Evolutionary conservation across 768 basidiomycete genomes (phyloP), one percentile per base, ranked within the genome.

Genomic region (Clitopilus hobsonii): DNA sequence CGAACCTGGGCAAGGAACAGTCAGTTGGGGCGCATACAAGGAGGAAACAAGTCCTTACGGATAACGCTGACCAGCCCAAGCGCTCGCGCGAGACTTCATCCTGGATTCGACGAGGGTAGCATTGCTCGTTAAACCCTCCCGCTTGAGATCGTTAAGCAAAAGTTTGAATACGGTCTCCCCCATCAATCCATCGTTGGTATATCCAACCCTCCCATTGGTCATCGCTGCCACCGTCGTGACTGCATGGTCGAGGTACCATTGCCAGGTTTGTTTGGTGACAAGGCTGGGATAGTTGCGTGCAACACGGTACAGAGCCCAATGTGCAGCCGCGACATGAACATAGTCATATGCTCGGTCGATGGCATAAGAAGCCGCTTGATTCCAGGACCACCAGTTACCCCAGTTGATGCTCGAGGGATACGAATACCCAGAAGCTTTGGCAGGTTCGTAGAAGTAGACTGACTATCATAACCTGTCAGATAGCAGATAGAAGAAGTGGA

Each of bases 371-470:
- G 68, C 69, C 2, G 76, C 76, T 59, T 74, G 67, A 54, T 80
- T 75, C 81, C 80, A 83, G 1, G 78, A 80, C 79, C 80, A 82
- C 79, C 80, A 81, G 55, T 78, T 76, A 4, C 73, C 71, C 78
- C 79, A 83, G 61, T 74, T 61, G 51, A 81, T 77, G 8, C 58
- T 67, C 0, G 71, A 65, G 1, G 81, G 81, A 61, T 83, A 83
- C 11, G 62, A 58, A 62, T 83, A 83, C 32, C 64, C 67, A 0
- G 80, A 74, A 0, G 76, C 70, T 16, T 74, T 63, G 6, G 61
- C 59, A 5, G 80, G 79, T 55, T 83, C 67, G 52, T 82, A 81
- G 66, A 72, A 83, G 63, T 74, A 83, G 5, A 81, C 78, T 1
- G 78, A 65, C 78, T 80, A 38, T 28, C 28, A 23, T 22, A 48